Percentiles rank a stretch among this genome's conserved stretches.
These are phyloP conservation scores for Lachancea sp. DNA, from an alignment of 805 yeast species.

Conservation along the genomic window DNA sequence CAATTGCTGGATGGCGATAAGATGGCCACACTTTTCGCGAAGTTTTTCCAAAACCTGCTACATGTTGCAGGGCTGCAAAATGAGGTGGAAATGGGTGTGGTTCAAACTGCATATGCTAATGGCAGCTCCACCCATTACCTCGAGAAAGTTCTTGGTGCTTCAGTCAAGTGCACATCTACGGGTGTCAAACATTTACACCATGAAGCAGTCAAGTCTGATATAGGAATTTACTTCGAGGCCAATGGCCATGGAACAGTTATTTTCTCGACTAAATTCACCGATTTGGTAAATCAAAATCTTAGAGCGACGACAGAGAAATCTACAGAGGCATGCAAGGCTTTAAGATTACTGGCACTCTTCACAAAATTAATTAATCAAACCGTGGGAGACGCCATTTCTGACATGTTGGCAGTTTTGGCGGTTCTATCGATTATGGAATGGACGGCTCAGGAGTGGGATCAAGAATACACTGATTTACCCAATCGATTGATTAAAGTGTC, in stretches of 20 bases:
- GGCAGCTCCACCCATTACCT: conserved; percentile 81
- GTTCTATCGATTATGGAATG: conserved; percentile 51
- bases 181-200: conserved; percentile 97
- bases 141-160: conserved; percentile 52
- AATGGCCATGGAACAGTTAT: conserved; percentile 98
- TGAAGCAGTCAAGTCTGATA: conserved; percentile 73
- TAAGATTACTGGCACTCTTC: conserved; percentile 51
- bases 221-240: conserved; percentile 96
- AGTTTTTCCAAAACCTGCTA: conserved; percentile 50
- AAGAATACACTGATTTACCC: conserved; percentile 76
- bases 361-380: conserved; percentile 83
- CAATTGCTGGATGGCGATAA: conserved; percentile 85
- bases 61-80: conserved; percentile 38
- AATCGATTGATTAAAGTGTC: conserved; percentile 74
- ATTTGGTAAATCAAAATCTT: conserved; percentile 35
- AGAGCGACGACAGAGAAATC: conserved; percentile 30
- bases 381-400: conserved; percentile 98
- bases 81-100: conserved; percentile 60
- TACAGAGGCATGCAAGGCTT: conserved; percentile 43
- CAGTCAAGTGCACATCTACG: conserved; percentile 85
- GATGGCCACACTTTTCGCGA: conserved; percentile 78
- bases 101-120: conserved; percentile 97
- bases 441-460: conserved; percentile 67
- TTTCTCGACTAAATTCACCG: conserved; percentile 51
- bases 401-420: conserved; percentile 68